Percentiles rank a stretch among this genome's conserved stretches.
Evolutionary conservation across 202 grass and related monocot genomes (phyloP).

Genomic region (Setaria viridis): DNA sequence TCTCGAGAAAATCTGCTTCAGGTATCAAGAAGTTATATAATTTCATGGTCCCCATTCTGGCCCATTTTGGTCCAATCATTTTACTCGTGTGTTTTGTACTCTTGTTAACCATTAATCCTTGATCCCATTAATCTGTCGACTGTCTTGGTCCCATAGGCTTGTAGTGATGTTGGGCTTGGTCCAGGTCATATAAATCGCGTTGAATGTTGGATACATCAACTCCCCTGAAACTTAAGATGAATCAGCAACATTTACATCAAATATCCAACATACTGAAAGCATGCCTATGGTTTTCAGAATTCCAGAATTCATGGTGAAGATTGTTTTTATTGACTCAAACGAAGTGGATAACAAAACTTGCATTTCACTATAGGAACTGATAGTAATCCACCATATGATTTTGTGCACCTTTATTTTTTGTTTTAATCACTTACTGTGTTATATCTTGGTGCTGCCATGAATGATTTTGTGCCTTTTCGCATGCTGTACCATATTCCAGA

Average conservation of each 20-base stretch:
- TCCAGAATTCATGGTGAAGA: background rate
- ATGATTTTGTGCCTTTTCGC: slow-evolving; percentile 33
- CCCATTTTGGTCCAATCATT: slow-evolving; percentile 1
- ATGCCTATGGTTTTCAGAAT: slow-evolving; percentile 5
- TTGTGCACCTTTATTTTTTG: background rate
- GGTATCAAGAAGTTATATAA: slow-evolving; percentile 50
- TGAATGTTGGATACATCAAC: slow-evolving; percentile 10
- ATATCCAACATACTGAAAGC: slow-evolving; percentile 23
- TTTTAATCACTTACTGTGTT: slow-evolving; percentile 25
- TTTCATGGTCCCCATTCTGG: slow-evolving; percentile 6
- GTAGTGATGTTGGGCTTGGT: slow-evolving; percentile 12
- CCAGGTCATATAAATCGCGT: background rate
- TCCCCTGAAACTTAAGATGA: slow-evolving; percentile 29
- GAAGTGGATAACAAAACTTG: slow-evolving; percentile 8
- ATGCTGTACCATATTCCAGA: slow-evolving; percentile 36
- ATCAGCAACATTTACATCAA: background rate
- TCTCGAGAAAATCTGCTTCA: slow-evolving; percentile 67
- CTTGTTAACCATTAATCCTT: background rate
- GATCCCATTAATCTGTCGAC: background rate
- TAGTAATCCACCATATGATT: slow-evolving; percentile 16
- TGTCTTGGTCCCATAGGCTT: background rate
- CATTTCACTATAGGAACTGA: background rate
- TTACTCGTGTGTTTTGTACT: background rate
- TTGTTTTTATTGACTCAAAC: slow-evolving; percentile 25
- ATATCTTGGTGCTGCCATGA: background rate